A percentile compares a stretch with the other conserved stretches of the same genome.
Evolutionary conservation across 441 rosid species (phyloP).

Genomic region (Isatis lusitanica): DNA sequence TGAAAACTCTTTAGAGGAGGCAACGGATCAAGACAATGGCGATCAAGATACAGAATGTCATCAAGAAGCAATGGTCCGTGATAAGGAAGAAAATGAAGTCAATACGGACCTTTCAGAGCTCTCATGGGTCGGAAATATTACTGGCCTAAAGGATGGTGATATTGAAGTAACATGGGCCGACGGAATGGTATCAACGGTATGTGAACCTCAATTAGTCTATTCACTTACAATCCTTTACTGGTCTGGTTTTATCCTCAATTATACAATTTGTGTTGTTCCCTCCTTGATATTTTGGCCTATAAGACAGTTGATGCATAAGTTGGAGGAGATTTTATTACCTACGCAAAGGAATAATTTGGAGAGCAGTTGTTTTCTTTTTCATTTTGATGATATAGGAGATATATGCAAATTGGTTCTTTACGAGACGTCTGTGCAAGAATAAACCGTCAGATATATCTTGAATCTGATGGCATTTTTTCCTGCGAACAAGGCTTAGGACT

Average conservation of each 20-base stretch:
- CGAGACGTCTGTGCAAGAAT: slow-evolving; percentile 2
- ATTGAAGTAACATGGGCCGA: slow-evolving; percentile 99
- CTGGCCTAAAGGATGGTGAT: slow-evolving; percentile 87
- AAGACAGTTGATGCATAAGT: no score
- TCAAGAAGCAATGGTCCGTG: slow-evolving; percentile 41
- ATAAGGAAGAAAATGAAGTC: slow-evolving; percentile 41
- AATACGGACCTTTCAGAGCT: slow-evolving; percentile 55
- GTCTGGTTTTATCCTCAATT: slow-evolving; percentile 4
- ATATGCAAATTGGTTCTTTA: slow-evolving; percentile 13
- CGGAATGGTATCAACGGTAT: slow-evolving; percentile 90
- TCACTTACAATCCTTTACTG: slow-evolving; percentile 15
- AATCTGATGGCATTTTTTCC: not conserved
- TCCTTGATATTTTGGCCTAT: slow-evolving; percentile 5
- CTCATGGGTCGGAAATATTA: slow-evolving; percentile 97
- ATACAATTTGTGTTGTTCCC: not conserved
- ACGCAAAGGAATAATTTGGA: not conserved
- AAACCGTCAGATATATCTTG: not conserved
- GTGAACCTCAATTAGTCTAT: slow-evolving; percentile 21
- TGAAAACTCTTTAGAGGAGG: slow-evolving; percentile 40
- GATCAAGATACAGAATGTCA: slow-evolving; percentile 35
- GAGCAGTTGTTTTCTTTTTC: not conserved
- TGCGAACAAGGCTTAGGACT: slow-evolving; percentile 17
- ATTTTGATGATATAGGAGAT: slow-evolving; percentile 32
- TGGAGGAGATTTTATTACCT: slow-evolving; percentile 1
- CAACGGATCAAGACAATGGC: slow-evolving; percentile 40